Evolutionary conservation across 495 filamentous ascomycete species (phyloP), one percentile per base, ranked within the genome.

Genomic region (Echria macrotheca): DNA sequence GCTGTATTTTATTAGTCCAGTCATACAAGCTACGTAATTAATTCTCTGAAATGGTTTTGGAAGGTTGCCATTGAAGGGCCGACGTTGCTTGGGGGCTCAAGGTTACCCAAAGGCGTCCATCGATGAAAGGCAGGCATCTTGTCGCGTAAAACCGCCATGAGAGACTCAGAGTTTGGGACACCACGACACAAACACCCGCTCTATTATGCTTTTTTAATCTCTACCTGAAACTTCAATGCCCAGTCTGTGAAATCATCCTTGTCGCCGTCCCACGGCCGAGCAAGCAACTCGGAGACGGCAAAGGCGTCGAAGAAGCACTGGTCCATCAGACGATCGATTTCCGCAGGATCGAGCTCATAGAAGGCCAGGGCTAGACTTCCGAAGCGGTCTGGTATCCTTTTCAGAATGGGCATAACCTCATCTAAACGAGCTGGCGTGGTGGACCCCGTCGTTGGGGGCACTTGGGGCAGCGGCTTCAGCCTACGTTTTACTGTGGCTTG

Each of bases 401-500:
- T 68, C 15, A 76, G 52, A 15, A 70, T 12, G 2, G 59, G 36
- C n/a, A 68, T 57, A 9, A 73, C 59, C 49, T 76, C 71, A 38
- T 75, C 66, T n/a, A 76, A 44, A 5, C 73, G 68, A 17, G 59
- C 55, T 9, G 61, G 44, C n/a, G 68, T 49, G 22, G 52, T 47
- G 1, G 61, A 51, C 9, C 56, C 56, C 5, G 38, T 25, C 2
- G 60, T 45, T 6, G 62, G 50, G 1, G 72, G 63, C 8, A 65
- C 22, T 7, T 58, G 36, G 1, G 74, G 70, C 7, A 85, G 60
- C 4, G 70, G 68, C 64, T 77, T 80, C 29, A 85, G 59, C 32
- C 83, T 67, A 23, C 81, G 66, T 67, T 85, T 85, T 24, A 75
- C 60, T 14, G 80, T 59, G 10, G 83, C 82, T 29, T 77, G 65